phyloP scores from a whole-genome alignment of 176 grass and related monocot species.

The Oryza brachyantha region DNA sequence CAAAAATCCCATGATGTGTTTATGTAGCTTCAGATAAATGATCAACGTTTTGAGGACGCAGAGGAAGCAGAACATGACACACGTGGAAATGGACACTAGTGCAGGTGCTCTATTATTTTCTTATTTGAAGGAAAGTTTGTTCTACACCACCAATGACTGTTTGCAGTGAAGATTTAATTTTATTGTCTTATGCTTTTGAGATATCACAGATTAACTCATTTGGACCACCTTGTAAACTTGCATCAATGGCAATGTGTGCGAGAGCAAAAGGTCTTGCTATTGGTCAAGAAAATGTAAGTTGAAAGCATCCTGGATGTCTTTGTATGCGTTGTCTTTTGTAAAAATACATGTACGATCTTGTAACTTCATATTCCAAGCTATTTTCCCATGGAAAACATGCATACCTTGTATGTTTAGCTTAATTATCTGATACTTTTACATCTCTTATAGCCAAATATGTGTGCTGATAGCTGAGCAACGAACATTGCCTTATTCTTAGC shows the following conservation, averaged over 20 bases:
- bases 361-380: background rate
- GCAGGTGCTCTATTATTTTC: background rate
- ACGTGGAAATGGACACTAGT: conserved; percentile 32
- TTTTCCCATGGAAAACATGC: background rate
- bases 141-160: background rate
- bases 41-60: conserved; percentile 74
- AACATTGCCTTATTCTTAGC: background rate
- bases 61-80: conserved; percentile 45
- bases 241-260: conserved; percentile 17
- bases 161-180: background rate
- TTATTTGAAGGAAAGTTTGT: background rate
- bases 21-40: conserved; percentile 72
- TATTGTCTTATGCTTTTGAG: background rate
- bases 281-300: conserved; percentile 61
- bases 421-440: background rate
- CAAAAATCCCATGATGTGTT: background rate
- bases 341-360: background rate
- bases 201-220: background rate
- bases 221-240: conserved; percentile 14
- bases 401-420: background rate
- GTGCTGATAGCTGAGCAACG: background rate
- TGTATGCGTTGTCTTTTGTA: background rate
- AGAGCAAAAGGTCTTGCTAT: conserved; percentile 58
- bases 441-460: background rate
- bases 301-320: background rate